These are phyloP conservation scores for Spizellomyces sp. DNA, from an alignment of 192 early-diverging fungal species.

Conservation along the genomic window DNA sequence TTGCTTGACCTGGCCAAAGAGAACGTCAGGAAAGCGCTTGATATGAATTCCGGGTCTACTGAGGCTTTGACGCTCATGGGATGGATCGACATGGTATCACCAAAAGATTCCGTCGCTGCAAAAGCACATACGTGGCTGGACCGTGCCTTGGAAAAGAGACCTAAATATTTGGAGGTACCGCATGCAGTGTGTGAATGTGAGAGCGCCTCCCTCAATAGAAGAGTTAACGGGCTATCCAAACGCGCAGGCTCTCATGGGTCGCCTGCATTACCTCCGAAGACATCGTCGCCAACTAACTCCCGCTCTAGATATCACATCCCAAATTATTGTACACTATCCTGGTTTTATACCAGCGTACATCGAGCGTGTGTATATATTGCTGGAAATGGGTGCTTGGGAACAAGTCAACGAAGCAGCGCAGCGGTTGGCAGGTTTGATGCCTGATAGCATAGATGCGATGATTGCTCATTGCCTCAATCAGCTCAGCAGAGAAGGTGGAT, in stretches of 20 bases:
- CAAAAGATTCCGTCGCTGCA: slow-evolving; percentile 18
- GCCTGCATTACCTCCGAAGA: slow-evolving; percentile 37
- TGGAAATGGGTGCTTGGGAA: slow-evolving; percentile 53
- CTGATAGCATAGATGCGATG: slow-evolving; percentile 50
- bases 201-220: too few relatives aligned
- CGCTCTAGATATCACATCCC: slow-evolving; percentile 52
- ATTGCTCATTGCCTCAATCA: slow-evolving; percentile 39
- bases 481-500: slow-evolving; percentile 44
- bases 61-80: slow-evolving; percentile 41
- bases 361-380: slow-evolving; percentile 50
- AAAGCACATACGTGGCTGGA: slow-evolving; percentile 55
- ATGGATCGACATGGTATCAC: slow-evolving; percentile 48
- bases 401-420: slow-evolving; percentile 51
- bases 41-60: slow-evolving; percentile 21
- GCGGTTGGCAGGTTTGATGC: slow-evolving; percentile 29
- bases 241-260: slow-evolving; percentile 45
- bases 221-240: too few relatives aligned
- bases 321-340: slow-evolving; percentile 49
- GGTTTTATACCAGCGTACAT: slow-evolving; percentile 55
- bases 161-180: slow-evolving; percentile 45
- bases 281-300: slow-evolving; percentile 36
- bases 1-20: slow-evolving; percentile 29
- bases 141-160: slow-evolving; percentile 44
- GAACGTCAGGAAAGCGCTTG: slow-evolving; percentile 31
- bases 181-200: slow-evolving; percentile 4